A percentile compares a stretch with the other conserved stretches of the same genome.
phyloP scores from a whole-genome alignment of 2,329 filamentous ascomycete species.

The Orbilia quercus region DNA sequence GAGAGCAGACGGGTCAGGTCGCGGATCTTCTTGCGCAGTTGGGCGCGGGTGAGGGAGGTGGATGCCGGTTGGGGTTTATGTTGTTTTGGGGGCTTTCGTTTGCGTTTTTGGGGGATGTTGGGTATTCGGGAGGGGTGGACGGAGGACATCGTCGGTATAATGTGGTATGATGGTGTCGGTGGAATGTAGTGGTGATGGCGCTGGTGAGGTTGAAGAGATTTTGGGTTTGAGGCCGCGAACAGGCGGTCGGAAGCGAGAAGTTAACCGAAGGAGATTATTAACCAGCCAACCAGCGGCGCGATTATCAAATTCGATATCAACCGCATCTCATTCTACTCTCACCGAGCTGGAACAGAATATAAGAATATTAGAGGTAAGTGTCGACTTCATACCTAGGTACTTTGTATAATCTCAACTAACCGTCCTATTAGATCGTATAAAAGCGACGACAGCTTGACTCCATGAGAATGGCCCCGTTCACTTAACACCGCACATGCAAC shows the following conservation, averaged over 20 bases:
- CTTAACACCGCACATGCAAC: slow-evolving; percentile 15
- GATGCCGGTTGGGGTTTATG: slow-evolving; percentile 52
- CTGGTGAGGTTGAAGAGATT: slow-evolving; percentile 7
- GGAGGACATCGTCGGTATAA: slow-evolving; percentile 18
- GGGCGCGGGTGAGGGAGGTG: slow-evolving; percentile 66
- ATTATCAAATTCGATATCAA: slow-evolving; percentile 8
- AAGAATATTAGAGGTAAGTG: too few species aligned
- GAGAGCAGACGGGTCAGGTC: slow-evolving; percentile 75
- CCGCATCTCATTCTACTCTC: too few species aligned
- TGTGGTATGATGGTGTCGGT: neutral
- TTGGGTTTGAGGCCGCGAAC: slow-evolving; percentile 15
- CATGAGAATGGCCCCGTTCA: too few species aligned
- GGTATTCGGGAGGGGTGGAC: slow-evolving; percentile 42
- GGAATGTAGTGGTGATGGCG: slow-evolving; percentile 1
- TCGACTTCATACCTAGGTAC: too few species aligned
- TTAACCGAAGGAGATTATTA: too few species aligned
- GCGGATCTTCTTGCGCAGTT: slow-evolving; percentile 76
- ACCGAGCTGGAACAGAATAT: too few species aligned
- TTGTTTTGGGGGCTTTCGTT: slow-evolving; percentile 35
- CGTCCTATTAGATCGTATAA: too few species aligned
- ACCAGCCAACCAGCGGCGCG: slow-evolving; percentile 27
- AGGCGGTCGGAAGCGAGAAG: slow-evolving; percentile 29
- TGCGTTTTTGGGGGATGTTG: slow-evolving; percentile 42
- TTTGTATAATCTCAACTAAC: too few species aligned
- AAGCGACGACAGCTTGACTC: too few species aligned